Evolutionary conservation across 805 yeast species (phyloP).

Genomic region (Spathaspora hagerdaliae): DNA sequence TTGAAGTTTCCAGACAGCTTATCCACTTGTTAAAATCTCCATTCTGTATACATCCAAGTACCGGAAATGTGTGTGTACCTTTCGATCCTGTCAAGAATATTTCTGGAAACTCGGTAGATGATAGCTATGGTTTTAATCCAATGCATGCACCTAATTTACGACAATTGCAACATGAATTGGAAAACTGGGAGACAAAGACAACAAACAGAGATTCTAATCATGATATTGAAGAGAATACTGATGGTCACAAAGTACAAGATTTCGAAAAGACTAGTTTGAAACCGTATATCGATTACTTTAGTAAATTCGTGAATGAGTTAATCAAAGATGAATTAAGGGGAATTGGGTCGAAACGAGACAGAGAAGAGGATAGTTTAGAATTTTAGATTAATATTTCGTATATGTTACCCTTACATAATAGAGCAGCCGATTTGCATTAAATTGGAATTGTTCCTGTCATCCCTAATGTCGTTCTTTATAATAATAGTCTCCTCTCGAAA

Average conservation of each 20-base stretch:
- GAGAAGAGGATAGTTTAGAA: slow-evolving; percentile 31
- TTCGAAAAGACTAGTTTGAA: slow-evolving; percentile 66
- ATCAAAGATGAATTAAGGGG: slow-evolving; percentile 50
- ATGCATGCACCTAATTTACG: slow-evolving; percentile 72
- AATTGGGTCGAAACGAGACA: slow-evolving; percentile 21
- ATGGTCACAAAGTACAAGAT: slow-evolving; percentile 29
- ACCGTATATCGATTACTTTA: slow-evolving; percentile 66
- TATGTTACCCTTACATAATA: not conserved
- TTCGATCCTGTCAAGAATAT: slow-evolving; percentile 48
- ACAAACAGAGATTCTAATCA: slow-evolving; percentile 19
- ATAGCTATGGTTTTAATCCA: slow-evolving; percentile 65
- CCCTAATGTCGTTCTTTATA: slow-evolving; percentile 35
- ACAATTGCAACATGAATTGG: slow-evolving; percentile 61
- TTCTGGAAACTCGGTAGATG: slow-evolving; percentile 29
- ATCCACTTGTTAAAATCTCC: slow-evolving; percentile 94
- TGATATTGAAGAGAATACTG: slow-evolving; percentile 17
- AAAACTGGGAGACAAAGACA: slow-evolving; percentile 39
- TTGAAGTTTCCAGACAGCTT: slow-evolving; percentile 84
- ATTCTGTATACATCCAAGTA: slow-evolving; percentile 93
- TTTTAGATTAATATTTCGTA: slow-evolving; percentile 13
- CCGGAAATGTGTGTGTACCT: slow-evolving; percentile 95
- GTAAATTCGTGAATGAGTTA: slow-evolving; percentile 54
- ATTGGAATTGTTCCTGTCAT: slow-evolving; percentile 1
- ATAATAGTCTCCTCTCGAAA: slow-evolving; percentile 24
- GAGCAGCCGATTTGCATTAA: not conserved